Evolutionary conservation across 352 stramenopile genomes (phyloP).

Genomic region (Globisporangium parvum): DNA sequence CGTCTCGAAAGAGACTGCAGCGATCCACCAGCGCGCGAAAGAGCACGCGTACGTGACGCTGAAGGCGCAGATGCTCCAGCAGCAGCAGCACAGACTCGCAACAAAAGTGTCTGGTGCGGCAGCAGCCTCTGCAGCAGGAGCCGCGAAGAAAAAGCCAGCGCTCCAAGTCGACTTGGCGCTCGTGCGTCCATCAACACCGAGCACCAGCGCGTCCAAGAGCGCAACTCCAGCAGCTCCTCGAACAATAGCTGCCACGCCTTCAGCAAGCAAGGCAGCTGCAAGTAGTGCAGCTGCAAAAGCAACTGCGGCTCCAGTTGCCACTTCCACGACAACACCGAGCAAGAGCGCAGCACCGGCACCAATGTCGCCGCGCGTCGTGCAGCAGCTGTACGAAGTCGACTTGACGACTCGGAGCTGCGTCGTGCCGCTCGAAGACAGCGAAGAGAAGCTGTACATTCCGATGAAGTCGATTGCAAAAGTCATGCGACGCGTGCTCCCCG

Average conservation of each 20-base stretch:
- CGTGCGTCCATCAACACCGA: not conserved
- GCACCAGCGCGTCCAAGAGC: too few species aligned
- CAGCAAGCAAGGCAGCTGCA: not conserved
- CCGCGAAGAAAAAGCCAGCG: not conserved
- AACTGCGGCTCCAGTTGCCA: not conserved
- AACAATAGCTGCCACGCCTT: not conserved
- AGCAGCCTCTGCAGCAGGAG: constrained; percentile 8
- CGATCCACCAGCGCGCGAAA: constrained; percentile 21
- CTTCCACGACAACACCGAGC: not conserved
- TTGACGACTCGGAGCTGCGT: constrained; percentile 40
- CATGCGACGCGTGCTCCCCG: constrained; percentile 52
- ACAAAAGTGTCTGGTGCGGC: constrained; percentile 10
- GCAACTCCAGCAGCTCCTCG: constrained; percentile 26
- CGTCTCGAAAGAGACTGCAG: not conserved
- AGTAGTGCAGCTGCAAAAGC: not conserved
- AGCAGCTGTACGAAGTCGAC: constrained; percentile 70
- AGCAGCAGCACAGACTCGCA: constrained; percentile 24
- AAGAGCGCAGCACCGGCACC: constrained; percentile 11
- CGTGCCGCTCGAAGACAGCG: constrained; percentile 29
- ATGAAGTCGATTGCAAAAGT: constrained; percentile 63
- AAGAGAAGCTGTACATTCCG: constrained; percentile 78
- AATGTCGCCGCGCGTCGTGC: constrained; percentile 47
- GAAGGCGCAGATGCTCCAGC: constrained; percentile 52
- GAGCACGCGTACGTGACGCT: constrained; percentile 60
- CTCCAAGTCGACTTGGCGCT: not conserved